Conservation (phyloP, 2,329 filamentous ascomycete genomes). For the Talaromyces pinophilus region DNA sequence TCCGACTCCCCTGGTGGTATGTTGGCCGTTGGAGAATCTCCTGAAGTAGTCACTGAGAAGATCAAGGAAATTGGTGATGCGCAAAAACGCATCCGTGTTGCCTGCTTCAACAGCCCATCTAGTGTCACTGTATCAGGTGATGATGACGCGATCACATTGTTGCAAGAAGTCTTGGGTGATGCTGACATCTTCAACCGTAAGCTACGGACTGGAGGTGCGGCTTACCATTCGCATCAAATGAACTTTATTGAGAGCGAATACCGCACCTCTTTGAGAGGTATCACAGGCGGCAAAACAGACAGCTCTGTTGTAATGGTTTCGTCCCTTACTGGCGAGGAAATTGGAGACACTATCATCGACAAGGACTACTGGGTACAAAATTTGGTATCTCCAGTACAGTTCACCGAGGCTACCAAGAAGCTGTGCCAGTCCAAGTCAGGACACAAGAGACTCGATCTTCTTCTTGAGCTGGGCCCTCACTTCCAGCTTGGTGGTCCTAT, state of each 20-base stretch:
- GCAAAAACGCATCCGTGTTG: slow-evolving; percentile 28
- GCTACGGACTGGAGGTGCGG: slow-evolving; percentile 18
- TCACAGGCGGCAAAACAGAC: background rate
- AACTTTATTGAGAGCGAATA: slow-evolving; percentile 34
- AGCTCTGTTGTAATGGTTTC: slow-evolving; percentile 19
- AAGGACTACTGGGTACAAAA: slow-evolving; percentile 41
- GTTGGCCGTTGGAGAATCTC: slow-evolving; percentile 32
- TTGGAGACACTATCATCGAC: slow-evolving; percentile 12
- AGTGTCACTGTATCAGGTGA: slow-evolving; percentile 48
- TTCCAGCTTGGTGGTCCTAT: background rate
- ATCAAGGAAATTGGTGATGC: slow-evolving; percentile 25
- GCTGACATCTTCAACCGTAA: background rate
- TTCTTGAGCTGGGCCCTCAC: slow-evolving; percentile 37
- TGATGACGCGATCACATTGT: slow-evolving; percentile 30
- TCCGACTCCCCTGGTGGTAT: slow-evolving; percentile 30
- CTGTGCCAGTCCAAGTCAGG: slow-evolving; percentile 5
- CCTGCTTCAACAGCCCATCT: slow-evolving; percentile 39
- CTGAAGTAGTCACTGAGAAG: slow-evolving; percentile 8
- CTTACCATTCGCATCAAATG: slow-evolving; percentile 44
- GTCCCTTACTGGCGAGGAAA: slow-evolving; percentile 27
- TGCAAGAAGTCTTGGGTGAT: slow-evolving; percentile 25
- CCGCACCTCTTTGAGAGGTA: slow-evolving; percentile 28
- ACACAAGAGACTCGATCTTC: background rate
- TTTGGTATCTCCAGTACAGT: slow-evolving; percentile 37
- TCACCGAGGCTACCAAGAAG: slow-evolving; percentile 29